These are phyloP conservation scores for Solanum appendiculatum DNA, from an alignment of 257 asterid species.

Conservation along the genomic window DNA sequence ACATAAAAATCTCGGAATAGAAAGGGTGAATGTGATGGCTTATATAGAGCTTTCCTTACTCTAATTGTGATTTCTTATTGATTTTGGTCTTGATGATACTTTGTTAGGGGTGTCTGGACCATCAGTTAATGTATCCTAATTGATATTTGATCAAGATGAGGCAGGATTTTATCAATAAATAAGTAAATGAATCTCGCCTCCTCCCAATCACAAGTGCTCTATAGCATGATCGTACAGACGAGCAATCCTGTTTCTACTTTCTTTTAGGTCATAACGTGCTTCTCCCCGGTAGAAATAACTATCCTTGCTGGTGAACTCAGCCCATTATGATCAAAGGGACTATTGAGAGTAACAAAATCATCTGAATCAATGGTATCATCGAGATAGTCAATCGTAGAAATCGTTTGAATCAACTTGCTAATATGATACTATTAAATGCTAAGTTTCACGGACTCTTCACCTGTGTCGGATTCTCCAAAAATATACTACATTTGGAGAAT, in stretches of 20 bases:
- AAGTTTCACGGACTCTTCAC: too few species aligned
- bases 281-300: not conserved
- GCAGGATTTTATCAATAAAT: not conserved
- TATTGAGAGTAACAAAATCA: not conserved
- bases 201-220: not conserved
- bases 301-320: not conserved
- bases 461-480: too few species aligned
- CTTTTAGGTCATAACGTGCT: not conserved
- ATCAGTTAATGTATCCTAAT: not conserved
- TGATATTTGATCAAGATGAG: not conserved
- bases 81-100: not conserved
- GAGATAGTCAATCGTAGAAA: not conserved
- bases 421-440: not conserved
- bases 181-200: not conserved
- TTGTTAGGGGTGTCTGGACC: not conserved
- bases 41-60: not conserved
- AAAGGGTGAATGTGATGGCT: not conserved
- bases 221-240: not conserved
- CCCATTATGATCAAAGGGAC: not conserved
- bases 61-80: not conserved
- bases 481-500: too few species aligned
- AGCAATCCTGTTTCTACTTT: not conserved
- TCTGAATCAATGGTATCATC: not conserved
- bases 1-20: not conserved
- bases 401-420: not conserved